A percentile compares a stretch with the other conserved stretches of the same genome.
Evolutionary conservation across 805 yeast species (phyloP).

Genomic region (Kuraishia ogatae): DNA sequence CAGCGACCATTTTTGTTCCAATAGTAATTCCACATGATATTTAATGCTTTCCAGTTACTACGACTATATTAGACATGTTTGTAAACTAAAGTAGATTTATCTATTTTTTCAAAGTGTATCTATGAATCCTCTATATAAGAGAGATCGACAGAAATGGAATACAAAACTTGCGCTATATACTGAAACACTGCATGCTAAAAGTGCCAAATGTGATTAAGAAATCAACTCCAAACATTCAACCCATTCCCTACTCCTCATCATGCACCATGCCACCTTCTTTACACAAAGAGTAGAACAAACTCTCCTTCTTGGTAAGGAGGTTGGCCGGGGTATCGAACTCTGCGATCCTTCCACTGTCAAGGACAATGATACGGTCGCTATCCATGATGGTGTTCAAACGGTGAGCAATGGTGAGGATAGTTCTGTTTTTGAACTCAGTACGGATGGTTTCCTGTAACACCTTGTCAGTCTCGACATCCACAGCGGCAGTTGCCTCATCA

Average conservation of each 20-base stretch:
- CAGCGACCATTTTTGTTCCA: not conserved
- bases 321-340: conserved; percentile 70
- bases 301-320: conserved; percentile 54
- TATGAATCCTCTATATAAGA: conserved; percentile 10
- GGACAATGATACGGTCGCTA: conserved; percentile 66
- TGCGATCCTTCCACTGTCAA: conserved; percentile 66
- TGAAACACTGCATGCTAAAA: conserved; percentile 5
- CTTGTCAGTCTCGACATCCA: conserved; percentile 77
- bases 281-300: conserved; percentile 74
- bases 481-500: conserved; percentile 88
- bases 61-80: too few species aligned
- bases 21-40: not conserved
- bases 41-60: not conserved
- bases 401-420: conserved; percentile 80
- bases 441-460: conserved; percentile 74
- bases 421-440: conserved; percentile 63
- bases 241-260: conserved; percentile 7
- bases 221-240: not conserved
- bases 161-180: conserved; percentile 17
- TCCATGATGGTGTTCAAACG: conserved; percentile 78
- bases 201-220: not conserved
- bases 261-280: conserved; percentile 59
- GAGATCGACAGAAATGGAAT: conserved; percentile 21
- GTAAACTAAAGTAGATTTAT: not conserved
- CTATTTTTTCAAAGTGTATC: not conserved